phyloP scores from a whole-genome alignment of 257 asterid species.

The Salvia hispanica region DNA sequence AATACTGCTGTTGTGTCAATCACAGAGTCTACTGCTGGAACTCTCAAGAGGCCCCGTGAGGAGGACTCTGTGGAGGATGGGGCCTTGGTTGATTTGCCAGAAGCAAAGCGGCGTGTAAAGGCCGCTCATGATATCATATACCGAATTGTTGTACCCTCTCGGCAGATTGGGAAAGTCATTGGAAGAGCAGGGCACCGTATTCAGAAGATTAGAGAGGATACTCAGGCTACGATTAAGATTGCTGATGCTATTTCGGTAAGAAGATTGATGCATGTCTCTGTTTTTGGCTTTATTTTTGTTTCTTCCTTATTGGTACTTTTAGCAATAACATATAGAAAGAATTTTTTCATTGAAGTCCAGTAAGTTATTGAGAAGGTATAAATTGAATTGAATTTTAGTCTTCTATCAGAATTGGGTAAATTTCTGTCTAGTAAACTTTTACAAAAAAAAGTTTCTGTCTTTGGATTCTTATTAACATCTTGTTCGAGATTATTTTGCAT shows the following conservation, averaged over 20 bases:
- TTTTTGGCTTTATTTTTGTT: neutral
- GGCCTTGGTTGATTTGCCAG: slow-evolving; percentile 51
- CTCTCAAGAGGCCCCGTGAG: slow-evolving; percentile 70
- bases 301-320: neutral
- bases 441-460: neutral
- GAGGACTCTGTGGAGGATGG: slow-evolving; percentile 53
- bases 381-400: neutral
- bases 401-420: neutral
- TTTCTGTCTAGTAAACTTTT: neutral
- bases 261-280: slow-evolving; percentile 20
- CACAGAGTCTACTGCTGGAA: slow-evolving; percentile 18
- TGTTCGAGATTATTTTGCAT: slow-evolving; percentile 1
- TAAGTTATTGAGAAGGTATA: neutral
- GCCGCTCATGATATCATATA: slow-evolving; percentile 67
- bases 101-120: slow-evolving; percentile 70
- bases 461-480: slow-evolving; percentile 1
- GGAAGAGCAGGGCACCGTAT: slow-evolving; percentile 90
- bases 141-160: slow-evolving; percentile 87
- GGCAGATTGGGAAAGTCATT: slow-evolving; percentile 95
- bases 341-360: neutral
- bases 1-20: slow-evolving; percentile 24
- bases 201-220: slow-evolving; percentile 89
- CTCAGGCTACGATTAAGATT: slow-evolving; percentile 79
- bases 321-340: neutral
- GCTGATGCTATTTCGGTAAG: slow-evolving; percentile 76